Conservation (phyloP, 2,329 filamentous ascomycete species). For the Venturia nashicola region DNA sequence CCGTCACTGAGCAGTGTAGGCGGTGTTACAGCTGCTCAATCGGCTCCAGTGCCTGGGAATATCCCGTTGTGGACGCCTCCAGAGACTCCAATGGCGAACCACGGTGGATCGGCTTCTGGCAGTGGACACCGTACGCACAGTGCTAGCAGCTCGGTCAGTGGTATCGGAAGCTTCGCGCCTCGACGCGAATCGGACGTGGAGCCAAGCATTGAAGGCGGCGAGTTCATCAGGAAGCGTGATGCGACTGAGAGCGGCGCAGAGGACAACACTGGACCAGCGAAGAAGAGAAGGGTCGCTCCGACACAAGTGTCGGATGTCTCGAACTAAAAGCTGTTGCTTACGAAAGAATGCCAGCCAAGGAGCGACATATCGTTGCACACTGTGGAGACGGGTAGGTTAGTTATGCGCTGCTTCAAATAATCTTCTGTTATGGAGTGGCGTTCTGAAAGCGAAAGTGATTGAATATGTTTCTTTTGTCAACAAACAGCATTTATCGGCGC, state of each 20-base stretch:
- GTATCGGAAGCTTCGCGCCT: conserved; percentile 28
- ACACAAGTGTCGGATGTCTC: conserved; percentile 21
- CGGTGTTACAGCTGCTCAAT: conserved; percentile 61
- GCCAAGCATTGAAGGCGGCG: conserved; percentile 23
- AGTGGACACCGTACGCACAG: conserved; percentile 31
- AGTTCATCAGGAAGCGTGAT: conserved; percentile 13
- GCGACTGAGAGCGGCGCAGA: conserved; percentile 18
- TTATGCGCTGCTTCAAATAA: neutral
- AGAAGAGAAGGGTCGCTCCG: conserved; percentile 34
- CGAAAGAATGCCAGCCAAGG: neutral
- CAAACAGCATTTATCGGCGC: conserved; percentile 1
- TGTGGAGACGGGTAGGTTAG: neutral
- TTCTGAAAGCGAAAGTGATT: neutral
- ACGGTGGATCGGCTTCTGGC: conserved; percentile 19
- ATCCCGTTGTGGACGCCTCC: conserved; percentile 81
- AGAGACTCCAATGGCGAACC: conserved; percentile 52
- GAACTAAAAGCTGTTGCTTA: neutral
- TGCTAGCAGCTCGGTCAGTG: conserved; percentile 40
- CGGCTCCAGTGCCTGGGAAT: conserved; percentile 33
- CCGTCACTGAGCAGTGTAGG: conserved; percentile 69
- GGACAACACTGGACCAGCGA: conserved; percentile 25
- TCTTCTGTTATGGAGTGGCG: neutral
- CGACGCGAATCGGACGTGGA: conserved; percentile 11
- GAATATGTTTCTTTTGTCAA: neutral
- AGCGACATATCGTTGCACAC: neutral